Evolutionary conservation across 345 rosid species (phyloP), one percentile per base, ranked within the genome.

Genomic region (Syzygium grande): DNA sequence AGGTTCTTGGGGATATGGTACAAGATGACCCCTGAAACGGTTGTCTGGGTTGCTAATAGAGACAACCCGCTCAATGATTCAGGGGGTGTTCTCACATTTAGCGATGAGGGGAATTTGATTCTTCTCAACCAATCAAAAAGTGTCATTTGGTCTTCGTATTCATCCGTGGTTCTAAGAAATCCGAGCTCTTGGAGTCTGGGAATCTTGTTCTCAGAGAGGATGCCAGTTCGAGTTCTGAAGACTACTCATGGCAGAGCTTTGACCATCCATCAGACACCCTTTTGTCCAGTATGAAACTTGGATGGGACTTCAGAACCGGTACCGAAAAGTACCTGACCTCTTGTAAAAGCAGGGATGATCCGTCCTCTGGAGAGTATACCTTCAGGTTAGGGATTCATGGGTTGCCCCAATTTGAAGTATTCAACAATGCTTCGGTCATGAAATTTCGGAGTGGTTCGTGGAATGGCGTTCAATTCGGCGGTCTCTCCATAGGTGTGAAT

Each of bases 41-140:
- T 88, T n/a, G 92, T 89, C 9, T 91, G 94, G 92, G 91, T 91
- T 5, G 93, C 94, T 22, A 91, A 92, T 38, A 91, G 94, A 87
- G 90, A 91, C 49, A 14, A 19, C 27, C 91, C 92, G 12, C 78
- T 91, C 17, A 30, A 85, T 9, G 53, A 86, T 23, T 58, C 88
- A 23, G 41, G 91, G 9, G 91, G 68, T 8, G 87, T 7, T 14
- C 65, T 92, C 77, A 88, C 87, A 63, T 89, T 91, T 83, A 86
- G 34, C 21, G 41, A 79, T 73, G 56, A 87, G 30, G 87, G 68
- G 54, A 85, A 53, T 53, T 27, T 92, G 34, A 54, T 30, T 51
- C 88, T 90, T 53, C 53, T 84, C 38, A 86, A 88, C 52, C 73
- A 6, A 17, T 52, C 8, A 6, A 49, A 79, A n/a, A 86, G 52